A percentile compares a stretch with the other conserved stretches of the same genome.
Conservation (phyloP, 257 asterid genomes). For the Gentiana macrophylla region DNA sequence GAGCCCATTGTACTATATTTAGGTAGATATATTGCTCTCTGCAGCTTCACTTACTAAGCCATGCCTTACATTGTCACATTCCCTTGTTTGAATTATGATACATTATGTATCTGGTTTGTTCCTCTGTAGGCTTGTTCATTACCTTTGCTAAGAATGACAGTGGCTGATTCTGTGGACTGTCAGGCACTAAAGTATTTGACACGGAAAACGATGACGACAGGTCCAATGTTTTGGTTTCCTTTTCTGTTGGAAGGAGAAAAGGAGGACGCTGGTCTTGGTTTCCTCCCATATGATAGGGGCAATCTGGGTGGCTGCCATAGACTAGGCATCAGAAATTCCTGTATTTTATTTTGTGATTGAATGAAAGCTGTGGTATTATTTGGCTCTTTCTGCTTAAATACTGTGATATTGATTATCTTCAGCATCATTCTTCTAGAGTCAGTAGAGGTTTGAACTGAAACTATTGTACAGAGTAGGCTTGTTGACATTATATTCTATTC, state of each 20-base stretch:
- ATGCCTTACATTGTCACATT: constrained; percentile 6
- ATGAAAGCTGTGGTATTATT: background rate
- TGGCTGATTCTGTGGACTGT: constrained; percentile 6
- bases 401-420: background rate
- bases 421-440: background rate
- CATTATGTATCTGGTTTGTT: constrained; percentile 23
- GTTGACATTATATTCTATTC: background rate
- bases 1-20: background rate
- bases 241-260: background rate
- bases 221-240: background rate
- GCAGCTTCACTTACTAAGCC: too few species aligned
- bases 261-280: background rate
- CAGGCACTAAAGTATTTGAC: background rate
- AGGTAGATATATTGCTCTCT: too few species aligned
- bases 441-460: too few species aligned
- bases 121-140: constrained; percentile 15
- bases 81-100: constrained; percentile 17
- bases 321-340: background rate
- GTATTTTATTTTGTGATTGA: background rate
- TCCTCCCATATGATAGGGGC: constrained; percentile 11
- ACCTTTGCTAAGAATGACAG: constrained; percentile 7
- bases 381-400: background rate
- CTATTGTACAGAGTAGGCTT: background rate
- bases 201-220: background rate
- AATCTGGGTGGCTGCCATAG: constrained; percentile 12